A percentile compares a stretch with the other conserved stretches of the same genome.
Conservation (phyloP, 2,329 filamentous ascomycete genomes). For the Colletotrichum sansevieriae region DNA sequence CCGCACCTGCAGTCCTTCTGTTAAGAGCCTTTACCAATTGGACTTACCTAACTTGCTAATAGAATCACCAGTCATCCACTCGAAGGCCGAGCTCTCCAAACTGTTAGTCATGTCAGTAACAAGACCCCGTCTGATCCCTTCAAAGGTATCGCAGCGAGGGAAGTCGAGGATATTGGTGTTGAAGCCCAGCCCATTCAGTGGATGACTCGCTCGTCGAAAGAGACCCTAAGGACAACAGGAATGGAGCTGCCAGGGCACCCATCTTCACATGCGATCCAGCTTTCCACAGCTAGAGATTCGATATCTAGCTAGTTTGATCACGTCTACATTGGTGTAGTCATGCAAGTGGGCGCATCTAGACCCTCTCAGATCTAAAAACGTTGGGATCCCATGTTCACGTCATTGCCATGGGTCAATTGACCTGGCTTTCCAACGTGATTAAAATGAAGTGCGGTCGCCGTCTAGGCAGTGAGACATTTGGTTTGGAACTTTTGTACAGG, state of each 20-base stretch:
- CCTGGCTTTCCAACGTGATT: no score
- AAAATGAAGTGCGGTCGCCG: no score
- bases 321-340: not conserved
- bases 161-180: no score
- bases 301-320: no score
- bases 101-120: not conserved
- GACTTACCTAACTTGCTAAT: not conserved
- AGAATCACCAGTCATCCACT: not conserved
- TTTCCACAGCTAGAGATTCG: not conserved
- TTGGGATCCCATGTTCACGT: no score
- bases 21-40: not conserved
- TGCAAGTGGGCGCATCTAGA: not conserved
- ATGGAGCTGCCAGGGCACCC: not conserved
- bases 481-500: no score
- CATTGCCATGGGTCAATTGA: no score
- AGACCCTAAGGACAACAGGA: not conserved
- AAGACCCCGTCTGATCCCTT: not conserved
- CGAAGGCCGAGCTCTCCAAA: not conserved
- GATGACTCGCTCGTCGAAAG: not conserved
- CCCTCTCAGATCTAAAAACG: no score
- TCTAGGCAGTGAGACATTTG: no score
- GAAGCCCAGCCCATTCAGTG: not conserved
- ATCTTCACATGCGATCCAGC: not conserved
- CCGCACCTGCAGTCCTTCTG: not conserved
- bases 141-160: not conserved